Conservation (phyloP, 495 filamentous ascomycete species). For the Jackrogersella multiformis region DNA sequence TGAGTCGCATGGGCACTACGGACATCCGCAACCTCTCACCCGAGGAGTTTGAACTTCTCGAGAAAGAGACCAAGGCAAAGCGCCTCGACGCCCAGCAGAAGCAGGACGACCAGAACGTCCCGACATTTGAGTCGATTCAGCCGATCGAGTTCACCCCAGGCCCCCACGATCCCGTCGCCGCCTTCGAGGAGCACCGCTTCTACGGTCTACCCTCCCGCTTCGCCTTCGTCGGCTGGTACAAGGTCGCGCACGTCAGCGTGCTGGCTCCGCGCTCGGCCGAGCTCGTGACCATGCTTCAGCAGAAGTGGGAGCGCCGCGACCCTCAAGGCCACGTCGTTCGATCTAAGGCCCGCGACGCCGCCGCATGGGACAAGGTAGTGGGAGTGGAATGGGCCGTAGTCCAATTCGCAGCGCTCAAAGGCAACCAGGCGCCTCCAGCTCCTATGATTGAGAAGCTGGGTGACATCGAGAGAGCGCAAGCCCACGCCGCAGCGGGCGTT, state of each 20-base stretch:
- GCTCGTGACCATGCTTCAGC: constrained; percentile 38
- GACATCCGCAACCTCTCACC: too few species aligned
- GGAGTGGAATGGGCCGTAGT: constrained; percentile 41
- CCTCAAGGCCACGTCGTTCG: constrained; percentile 12
- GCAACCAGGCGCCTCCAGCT: constrained; percentile 12
- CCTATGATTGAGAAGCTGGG: too few species aligned
- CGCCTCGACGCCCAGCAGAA: too few species aligned
- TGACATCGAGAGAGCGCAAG: too few species aligned
- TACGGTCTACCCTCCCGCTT: neutral
- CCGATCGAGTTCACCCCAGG: constrained; percentile 40
- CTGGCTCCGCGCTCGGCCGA: constrained; percentile 36
- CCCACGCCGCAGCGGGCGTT: too few species aligned
- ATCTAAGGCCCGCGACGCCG: constrained; percentile 3
- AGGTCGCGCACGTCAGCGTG: constrained; percentile 32
- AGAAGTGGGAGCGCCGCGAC: constrained; percentile 42
- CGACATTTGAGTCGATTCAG: constrained; percentile 5
- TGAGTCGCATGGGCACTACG: too few species aligned
- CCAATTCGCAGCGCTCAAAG: constrained; percentile 28
- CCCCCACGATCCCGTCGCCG: constrained; percentile 23
- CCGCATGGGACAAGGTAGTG: constrained; percentile 23
- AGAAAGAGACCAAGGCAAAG: too few species aligned
- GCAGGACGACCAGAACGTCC: neutral
- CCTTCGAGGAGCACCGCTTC: constrained; percentile 31
- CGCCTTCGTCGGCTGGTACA: constrained; percentile 42
- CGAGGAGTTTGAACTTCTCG: too few species aligned